Base-by-base conservation (phyloP, 176 grass and related monocot species). In the Aegilops bicornis region DNA sequence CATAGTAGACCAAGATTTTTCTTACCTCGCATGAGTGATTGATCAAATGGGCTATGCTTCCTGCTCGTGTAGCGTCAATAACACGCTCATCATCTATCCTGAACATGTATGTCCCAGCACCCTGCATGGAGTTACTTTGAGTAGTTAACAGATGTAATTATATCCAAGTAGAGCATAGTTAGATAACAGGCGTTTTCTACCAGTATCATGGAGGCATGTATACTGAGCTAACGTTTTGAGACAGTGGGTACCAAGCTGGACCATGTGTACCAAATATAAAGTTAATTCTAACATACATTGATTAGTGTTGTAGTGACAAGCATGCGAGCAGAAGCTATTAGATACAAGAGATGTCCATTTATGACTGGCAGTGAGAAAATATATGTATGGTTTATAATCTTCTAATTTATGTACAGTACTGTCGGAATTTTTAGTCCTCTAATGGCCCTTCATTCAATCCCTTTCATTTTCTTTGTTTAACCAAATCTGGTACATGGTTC, bases 51-150 rank as follows among this genome's bases (percentile, higher is more conserved):
- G 97, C 97, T 79, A 99, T 93, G 86, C 94, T 94, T 90, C 97
- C 97, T 82, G 92, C 87, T 74, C 94, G 77, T 71, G 97, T 99
- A 77, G 97, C 97, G 85, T 99, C 97, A 83, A 99, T 82, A 79
- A 99, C 97, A 72, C 89, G 94, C 80, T 99, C 94, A 85, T 99
- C 94, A 85, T 99, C 94, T 89, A 99, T 99, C 72, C 94, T 91
- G 80, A 99, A 99, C 97, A 99, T 96, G 68, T 99, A 99, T 80
- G 97, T 99, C 65, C 97, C 97, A 79, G 97, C 94, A 88, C 97
- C 97, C 97, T 99, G 84, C 76, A 92, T 69, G 29, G 35, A 84
- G 69, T 87, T 83, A 84, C 35, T 59, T 47, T 54, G 52, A 71
- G 59, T 75, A 79, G 48, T 69, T 79, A 85, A 65, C 11, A 69